Evolutionary conservation across 1,284 basidiomycete genomes (phyloP), one percentile per base, ranked within the genome.

Genomic region (Austroboletus niveus): DNA sequence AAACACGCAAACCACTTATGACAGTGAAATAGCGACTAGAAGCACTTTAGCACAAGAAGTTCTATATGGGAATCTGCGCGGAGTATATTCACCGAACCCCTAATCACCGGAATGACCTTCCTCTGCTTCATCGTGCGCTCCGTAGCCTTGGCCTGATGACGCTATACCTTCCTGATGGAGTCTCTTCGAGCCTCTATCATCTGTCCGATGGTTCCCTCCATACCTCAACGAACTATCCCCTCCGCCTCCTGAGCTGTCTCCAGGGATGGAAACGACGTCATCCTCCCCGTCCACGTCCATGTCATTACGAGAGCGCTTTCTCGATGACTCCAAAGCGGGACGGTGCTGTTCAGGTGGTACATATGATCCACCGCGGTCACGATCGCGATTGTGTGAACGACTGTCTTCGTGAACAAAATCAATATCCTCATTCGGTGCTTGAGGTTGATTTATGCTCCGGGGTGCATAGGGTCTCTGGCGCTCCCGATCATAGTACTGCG

Each of bases 221-320:
- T 62, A 62, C 59, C 64, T 65, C 60, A 57, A 47, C 55, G 58
- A 48, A 57, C 56, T 58, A 57, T 70, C 63, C 47, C 60, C 57
- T 52, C 63, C 55, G 49, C 60, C 63, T 76, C 68, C 65, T 57
- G 68, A 69, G 38, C 53, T 56, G 17, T 68, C 67, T 45, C 69
- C 56, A n/a, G 57, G 42, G 47, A 62, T 60, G 76, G 58, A 68
- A 54, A 65, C 69, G 57, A 75, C 72, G 49, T 76, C 77, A 60
- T 73, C 75, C 44, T 81, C 69, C 31, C 60, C 69, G 50, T 75
- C 81, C 47, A 81, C 71, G 44, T 86, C 83, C 80, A 84, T 81
- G 47, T 85, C 83, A 47, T 76, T 76, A 53, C 81, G 73, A 55
- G 70, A 74, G 51, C 84, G 75, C 62, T 84, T 85, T 62, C 81